Base-by-base conservation (phyloP, 2,329 filamentous ascomycete genomes). In the Phialocephala sp. region DNA sequence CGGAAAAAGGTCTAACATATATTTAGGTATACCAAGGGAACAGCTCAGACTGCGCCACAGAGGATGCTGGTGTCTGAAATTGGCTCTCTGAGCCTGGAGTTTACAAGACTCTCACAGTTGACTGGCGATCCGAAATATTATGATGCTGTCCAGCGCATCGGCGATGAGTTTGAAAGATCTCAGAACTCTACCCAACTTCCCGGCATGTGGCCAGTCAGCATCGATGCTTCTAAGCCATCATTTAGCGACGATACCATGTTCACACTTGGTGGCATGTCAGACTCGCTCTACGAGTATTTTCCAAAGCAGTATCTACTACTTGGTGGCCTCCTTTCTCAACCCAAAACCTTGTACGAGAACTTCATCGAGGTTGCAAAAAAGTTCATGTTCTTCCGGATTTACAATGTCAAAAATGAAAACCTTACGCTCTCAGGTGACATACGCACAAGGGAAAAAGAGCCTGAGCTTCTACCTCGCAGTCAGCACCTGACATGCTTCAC, bases 401-500 rank as follows among this genome's bases (percentile, higher is more conserved):
- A 82, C 67, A 80, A 81, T 52, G 81, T 70, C n/a, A 54, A 71
- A 15, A 68, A 76, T 58, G 61, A 68, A 8, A 66, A 68, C 15
- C 77, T 87, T 4, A 75, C 84, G 9, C 79, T 87, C 62, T 81
- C 85, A 2, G 85, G 84, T 12, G 80, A 83, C 67, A 77, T 79
- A 14, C 73, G 75, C 14, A 72, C 79, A 20, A 71, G 71, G 4
- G 15, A 84, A 89, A 47, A 27, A 1, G 54, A 60, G 20, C 35
- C 58, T 67, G 88, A 91, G 9, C 64, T 71, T 35, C 65, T 68
- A 76, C 70, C 73, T 54, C 79, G 68, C 45, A 79, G 82, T 12
- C 85, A 91, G 69, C 91, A 93, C 76, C 81, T 93, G 1, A 85
- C 85, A 1, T 93, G 91, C 76, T 93, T 91, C 73, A 81, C 85